Percentiles rank a stretch among this genome's conserved stretches.
phyloP scores from a whole-genome alignment of 495 filamentous ascomycete genomes.

The Penicillium silybi region DNA sequence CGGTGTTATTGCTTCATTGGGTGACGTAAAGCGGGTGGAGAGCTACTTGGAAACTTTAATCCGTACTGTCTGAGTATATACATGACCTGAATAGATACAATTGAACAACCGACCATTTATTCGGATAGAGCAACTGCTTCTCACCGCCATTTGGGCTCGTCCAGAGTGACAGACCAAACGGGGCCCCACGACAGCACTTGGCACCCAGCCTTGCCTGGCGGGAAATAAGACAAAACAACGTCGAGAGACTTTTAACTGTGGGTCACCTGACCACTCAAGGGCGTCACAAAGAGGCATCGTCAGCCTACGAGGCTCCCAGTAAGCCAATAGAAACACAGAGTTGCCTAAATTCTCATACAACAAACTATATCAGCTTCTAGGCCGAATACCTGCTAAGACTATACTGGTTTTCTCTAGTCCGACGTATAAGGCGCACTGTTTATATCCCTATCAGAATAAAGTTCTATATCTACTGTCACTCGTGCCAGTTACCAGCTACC shows the following conservation, averaged over 20 bases:
- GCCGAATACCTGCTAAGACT: too few species aligned
- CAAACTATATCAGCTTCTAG: neutral
- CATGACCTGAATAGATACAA: neutral
- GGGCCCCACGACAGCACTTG: too few species aligned
- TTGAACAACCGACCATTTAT: neutral
- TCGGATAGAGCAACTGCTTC: too few species aligned
- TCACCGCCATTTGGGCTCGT: too few species aligned
- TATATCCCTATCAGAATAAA: too few species aligned
- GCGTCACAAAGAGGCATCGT: neutral
- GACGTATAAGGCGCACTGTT: too few species aligned
- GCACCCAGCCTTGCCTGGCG: too few species aligned
- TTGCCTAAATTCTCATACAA: neutral
- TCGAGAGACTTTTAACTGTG: neutral
- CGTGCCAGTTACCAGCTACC: conserved; percentile 15
- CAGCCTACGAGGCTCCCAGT: neutral
- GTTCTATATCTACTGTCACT: too few species aligned
- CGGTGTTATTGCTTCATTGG: conserved; percentile 52
- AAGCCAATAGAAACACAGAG: neutral
- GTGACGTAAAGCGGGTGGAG: conserved; percentile 46
- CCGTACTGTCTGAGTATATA: conserved; percentile 10
- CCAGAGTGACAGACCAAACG: too few species aligned
- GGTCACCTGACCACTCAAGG: neutral
- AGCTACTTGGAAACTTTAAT: conserved; percentile 29
- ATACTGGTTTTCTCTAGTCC: conserved; percentile 4
- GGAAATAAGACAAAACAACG: too few species aligned